A percentile compares a stretch with the other conserved stretches of the same genome.
phyloP scores from a whole-genome alignment of 768 basidiomycete genomes.

The Collybiopsis confluens region DNA sequence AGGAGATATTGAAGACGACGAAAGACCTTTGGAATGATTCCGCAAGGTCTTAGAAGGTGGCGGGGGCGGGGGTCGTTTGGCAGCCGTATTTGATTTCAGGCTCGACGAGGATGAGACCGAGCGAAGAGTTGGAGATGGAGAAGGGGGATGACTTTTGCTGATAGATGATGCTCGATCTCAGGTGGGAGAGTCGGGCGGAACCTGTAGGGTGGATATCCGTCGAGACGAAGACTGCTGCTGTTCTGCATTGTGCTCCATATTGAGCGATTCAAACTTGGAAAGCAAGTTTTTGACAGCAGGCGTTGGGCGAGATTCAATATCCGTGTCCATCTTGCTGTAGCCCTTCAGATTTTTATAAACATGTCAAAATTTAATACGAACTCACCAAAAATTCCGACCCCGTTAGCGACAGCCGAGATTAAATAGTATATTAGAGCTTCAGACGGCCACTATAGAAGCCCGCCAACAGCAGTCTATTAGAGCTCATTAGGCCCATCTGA shows the following conservation, averaged over 20 bases:
- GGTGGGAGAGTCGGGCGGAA: conserved; percentile 17
- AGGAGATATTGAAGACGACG: conserved; percentile 14
- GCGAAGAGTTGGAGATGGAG: conserved; percentile 31
- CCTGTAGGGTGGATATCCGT: conserved; percentile 5
- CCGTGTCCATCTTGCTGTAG: conserved; percentile 9
- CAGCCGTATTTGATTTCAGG: conserved; percentile 29
- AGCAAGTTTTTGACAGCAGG: conserved; percentile 67
- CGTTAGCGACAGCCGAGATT: background rate
- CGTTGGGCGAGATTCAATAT: conserved; percentile 50
- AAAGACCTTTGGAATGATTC: conserved; percentile 14
- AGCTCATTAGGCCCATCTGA: no score
- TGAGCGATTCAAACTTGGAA: conserved; percentile 68
- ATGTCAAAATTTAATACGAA: no score
- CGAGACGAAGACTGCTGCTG: conserved; percentile 9
- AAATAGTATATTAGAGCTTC: no score
- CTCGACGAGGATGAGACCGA: conserved; percentile 53
- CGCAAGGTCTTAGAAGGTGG: conserved; percentile 39
- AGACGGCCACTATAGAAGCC: no score
- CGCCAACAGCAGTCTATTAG: no score
- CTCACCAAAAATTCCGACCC: background rate
- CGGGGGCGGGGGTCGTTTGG: conserved; percentile 56
- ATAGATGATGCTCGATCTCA: conserved; percentile 27
- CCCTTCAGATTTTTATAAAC: no score
- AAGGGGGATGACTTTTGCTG: conserved; percentile 25
- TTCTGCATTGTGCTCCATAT: conserved; percentile 28